Percentiles rank a stretch among this genome's conserved stretches.
Evolutionary conservation across 208 protist species (phyloP).

Genomic region (Acanthamoeba lugdunensis): DNA sequence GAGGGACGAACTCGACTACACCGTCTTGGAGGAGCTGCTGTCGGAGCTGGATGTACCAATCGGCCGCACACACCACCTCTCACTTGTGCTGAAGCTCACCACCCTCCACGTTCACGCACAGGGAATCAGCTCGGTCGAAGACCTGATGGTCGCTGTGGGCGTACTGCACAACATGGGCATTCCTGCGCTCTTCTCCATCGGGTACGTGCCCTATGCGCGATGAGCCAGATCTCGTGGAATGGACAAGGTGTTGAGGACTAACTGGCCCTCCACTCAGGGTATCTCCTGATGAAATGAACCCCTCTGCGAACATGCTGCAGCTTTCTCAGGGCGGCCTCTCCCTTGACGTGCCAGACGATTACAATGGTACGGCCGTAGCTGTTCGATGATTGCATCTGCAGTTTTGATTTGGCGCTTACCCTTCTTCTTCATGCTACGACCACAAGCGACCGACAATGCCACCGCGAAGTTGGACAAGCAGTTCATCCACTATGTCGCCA

Average conservation of each 20-base stretch:
- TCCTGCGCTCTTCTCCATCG: neutral
- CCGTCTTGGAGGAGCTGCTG: neutral
- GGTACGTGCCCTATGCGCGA: neutral
- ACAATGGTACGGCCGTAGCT: neutral
- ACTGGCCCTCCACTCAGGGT: neutral
- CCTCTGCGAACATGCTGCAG: neutral
- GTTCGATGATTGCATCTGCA: neutral
- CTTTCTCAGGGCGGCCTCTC: conserved; percentile 9
- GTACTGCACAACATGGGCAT: neutral
- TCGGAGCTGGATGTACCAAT: neutral
- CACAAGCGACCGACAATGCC: neutral
- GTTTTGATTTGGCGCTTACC: neutral
- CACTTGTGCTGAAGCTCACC: neutral
- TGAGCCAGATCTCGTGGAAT: neutral
- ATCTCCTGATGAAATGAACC: neutral
- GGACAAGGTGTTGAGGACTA: neutral
- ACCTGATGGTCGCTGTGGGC: neutral
- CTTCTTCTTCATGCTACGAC: neutral
- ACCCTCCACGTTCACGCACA: neutral
- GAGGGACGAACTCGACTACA: neutral
- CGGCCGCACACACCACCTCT: neutral
- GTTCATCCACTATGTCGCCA: too few species aligned
- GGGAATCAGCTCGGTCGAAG: neutral
- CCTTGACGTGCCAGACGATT: conserved; percentile 26
- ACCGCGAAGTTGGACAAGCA: too few species aligned